Conservation (phyloP, 768 basidiomycete species). For the Phanerochaete carnosa region DNA sequence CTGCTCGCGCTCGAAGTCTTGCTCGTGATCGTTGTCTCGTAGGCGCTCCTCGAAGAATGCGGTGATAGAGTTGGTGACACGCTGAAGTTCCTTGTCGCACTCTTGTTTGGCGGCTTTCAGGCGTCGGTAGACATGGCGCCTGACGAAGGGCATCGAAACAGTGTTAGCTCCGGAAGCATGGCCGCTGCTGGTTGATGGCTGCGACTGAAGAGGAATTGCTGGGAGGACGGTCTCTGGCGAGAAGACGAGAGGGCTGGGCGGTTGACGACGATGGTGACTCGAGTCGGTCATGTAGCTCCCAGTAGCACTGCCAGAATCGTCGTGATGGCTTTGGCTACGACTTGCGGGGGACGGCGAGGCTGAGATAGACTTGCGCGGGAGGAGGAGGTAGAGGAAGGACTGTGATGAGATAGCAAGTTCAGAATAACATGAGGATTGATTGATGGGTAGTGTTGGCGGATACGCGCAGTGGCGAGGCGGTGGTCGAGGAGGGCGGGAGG, state of each 20-base stretch:
- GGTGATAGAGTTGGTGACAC: constrained; percentile 93
- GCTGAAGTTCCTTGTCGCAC: constrained; percentile 94
- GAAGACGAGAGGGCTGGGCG: constrained; percentile 81
- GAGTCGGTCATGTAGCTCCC: constrained; percentile 32
- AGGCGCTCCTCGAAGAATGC: constrained; percentile 91
- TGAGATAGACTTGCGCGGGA: constrained; percentile 14
- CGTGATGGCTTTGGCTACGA: constrained; percentile 11
- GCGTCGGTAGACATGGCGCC: constrained; percentile 89
- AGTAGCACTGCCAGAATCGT: constrained; percentile 9
- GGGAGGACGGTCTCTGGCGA: constrained; percentile 63
- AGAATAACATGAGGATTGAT: constrained; percentile 14
- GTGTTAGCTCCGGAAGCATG: constrained; percentile 62
- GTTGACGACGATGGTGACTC: constrained; percentile 34
- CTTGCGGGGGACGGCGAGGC: neutral
- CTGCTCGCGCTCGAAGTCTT: constrained; percentile 62
- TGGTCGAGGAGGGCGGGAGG: constrained; percentile 15
- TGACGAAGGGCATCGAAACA: constrained; percentile 89
- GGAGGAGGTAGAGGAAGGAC: constrained; percentile 2
- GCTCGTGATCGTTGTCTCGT: constrained; percentile 65
- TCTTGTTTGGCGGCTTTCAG: constrained; percentile 92
- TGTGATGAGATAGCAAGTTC: neutral
- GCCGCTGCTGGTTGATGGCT: constrained; percentile 23
- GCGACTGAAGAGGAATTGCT: constrained; percentile 44
- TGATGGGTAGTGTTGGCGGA: constrained; percentile 7
- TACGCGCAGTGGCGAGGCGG: constrained; percentile 10